Evolutionary conservation across 176 grass and related monocot genomes (phyloP), one percentile per base, ranked within the genome.

Genomic region (Dendrocalamus sinicus): DNA sequence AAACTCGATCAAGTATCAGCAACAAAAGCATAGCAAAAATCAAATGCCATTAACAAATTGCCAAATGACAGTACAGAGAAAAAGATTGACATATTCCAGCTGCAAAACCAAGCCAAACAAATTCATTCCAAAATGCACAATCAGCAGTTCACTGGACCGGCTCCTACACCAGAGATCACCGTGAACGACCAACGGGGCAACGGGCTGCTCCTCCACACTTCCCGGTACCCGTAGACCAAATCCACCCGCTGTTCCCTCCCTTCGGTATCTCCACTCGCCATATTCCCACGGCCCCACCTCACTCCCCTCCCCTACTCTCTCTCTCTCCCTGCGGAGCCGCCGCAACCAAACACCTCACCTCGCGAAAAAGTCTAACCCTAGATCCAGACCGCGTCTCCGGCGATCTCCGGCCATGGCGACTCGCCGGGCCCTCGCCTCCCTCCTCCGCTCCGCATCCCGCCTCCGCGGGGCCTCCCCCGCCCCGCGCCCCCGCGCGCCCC

Each of bases 351-450:
- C 43, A 16, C 43, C 10, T 46, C 44, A 7, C 53, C 39, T 7
- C 28, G 14, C 70, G 15, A 0, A 62, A 62, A 63, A 80, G 81
- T 88, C 70, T 54, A 94, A 85, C 87, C 92, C 82, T 92, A 92
- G 86, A 90, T 85, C 86, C 78, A 48, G 78, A 41, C 70, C 84
- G 77, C 74, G 40, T 28, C 72, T 63, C 84, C 89, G 89, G 73
- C 76, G 70, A 90, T 82, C 88, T 75, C 50, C 86, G 83, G 85
- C 85, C 80, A 98, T 98, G 96, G 96, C 96, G 72, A 87, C 96
- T 8, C 93, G 96, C 82, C 96, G 96, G 69, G 77, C 93, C 63
- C 88, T 87, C 37, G 89, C 96, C 15, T 95, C 90, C 15, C 83
- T 98, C 51, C 73, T 98, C 65, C 96, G 96, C 51, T 91, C 88